A percentile compares a stretch with the other conserved stretches of the same genome.
Evolutionary conservation across 495 filamentous ascomycete genomes (phyloP).

Genomic region (Pseudoneurospora amorphoporcata): DNA sequence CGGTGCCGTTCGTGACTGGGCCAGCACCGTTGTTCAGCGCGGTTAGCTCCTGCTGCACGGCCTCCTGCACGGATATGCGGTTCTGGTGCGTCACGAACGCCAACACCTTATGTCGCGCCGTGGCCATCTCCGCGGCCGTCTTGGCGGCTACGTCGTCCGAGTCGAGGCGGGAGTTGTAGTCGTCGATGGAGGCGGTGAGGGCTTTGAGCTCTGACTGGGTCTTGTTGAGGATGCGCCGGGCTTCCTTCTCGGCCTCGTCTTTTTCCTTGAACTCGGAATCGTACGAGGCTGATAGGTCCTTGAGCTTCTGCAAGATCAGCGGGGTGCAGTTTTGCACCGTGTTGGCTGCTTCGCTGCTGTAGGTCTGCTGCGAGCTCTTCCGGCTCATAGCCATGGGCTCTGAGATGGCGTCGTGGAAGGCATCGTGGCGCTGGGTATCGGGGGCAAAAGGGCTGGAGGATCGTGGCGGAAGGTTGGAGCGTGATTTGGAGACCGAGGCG

Average conservation of each 20-base stretch:
- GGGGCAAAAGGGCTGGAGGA: conserved; percentile 56
- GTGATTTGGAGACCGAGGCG: conserved; percentile 32
- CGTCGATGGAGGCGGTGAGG: conserved; percentile 37
- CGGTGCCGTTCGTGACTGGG: conserved; percentile 18
- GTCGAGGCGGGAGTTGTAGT: conserved; percentile 34
- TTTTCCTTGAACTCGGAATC: conserved; percentile 52
- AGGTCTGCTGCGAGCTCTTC: conserved; percentile 16
- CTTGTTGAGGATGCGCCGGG: conserved; percentile 42
- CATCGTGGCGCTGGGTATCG: conserved; percentile 31
- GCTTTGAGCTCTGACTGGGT: conserved; percentile 44
- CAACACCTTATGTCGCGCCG: conserved; percentile 26
- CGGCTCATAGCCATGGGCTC: conserved; percentile 11
- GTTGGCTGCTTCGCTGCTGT: conserved; percentile 46
- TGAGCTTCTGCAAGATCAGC: conserved; percentile 45
- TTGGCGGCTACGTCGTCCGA: conserved; percentile 33
- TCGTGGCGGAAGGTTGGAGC: conserved; percentile 35
- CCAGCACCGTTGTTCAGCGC: background rate
- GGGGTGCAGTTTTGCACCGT: conserved; percentile 48
- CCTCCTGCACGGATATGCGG: conserved; percentile 26
- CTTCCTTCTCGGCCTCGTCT: conserved; percentile 47
- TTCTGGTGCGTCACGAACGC: conserved; percentile 32
- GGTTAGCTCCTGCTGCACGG: conserved; percentile 24
- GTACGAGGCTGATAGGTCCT: conserved; percentile 45
- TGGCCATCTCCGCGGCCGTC: conserved; percentile 24
- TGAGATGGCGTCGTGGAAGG: conserved; percentile 30